Percentiles rank a stretch among this genome's conserved stretches.
Evolutionary conservation across 345 rosid genomes (phyloP).

Genomic region (Populus davidiana): DNA sequence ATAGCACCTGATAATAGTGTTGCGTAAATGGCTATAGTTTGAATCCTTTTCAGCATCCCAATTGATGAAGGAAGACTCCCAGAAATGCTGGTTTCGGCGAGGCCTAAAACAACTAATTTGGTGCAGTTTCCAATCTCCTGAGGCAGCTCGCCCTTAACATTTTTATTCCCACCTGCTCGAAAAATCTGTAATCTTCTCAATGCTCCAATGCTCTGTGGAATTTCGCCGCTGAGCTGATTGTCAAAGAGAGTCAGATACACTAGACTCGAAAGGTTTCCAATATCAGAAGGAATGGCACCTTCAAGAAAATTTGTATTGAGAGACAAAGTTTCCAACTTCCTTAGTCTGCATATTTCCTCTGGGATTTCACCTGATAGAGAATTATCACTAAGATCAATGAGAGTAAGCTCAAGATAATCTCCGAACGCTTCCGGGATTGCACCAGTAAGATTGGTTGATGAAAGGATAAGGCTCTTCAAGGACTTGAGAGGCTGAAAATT

Average conservation of each 20-base stretch:
- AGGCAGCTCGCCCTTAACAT: conserved; percentile 81
- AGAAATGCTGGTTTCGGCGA: conserved; percentile 91
- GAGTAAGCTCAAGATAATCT: conserved; percentile 46
- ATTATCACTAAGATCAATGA: conserved; percentile 71
- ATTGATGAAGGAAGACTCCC: conserved; percentile 72
- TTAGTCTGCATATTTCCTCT: conserved; percentile 54
- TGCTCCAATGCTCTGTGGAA: conserved; percentile 66
- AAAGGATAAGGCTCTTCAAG: conserved; percentile 52
- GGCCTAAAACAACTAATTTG: conserved; percentile 72
- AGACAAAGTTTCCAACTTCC: conserved; percentile 50
- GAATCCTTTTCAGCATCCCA: conserved; percentile 64
- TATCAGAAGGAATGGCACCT: conserved; percentile 67
- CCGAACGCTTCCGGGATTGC: conserved; percentile 65
- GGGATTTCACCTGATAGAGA: conserved; percentile 77
- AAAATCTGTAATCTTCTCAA: conserved; percentile 52
- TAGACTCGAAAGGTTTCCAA: conserved; percentile 62
- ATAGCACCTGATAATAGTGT: conserved; percentile 70
- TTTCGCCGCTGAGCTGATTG: conserved; percentile 68
- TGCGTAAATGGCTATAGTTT: conserved; percentile 78
- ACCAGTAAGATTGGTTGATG: conserved; percentile 75
- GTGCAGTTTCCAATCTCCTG: conserved; percentile 86
- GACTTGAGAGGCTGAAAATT: conserved; percentile 53
- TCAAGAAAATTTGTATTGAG: conserved; percentile 72
- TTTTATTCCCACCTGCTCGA: conserved; percentile 89
- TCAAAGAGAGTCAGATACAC: conserved; percentile 64